phyloP scores from a whole-genome alignment of 2,329 filamentous ascomycete species.

The Cytospora schulzeri region DNA sequence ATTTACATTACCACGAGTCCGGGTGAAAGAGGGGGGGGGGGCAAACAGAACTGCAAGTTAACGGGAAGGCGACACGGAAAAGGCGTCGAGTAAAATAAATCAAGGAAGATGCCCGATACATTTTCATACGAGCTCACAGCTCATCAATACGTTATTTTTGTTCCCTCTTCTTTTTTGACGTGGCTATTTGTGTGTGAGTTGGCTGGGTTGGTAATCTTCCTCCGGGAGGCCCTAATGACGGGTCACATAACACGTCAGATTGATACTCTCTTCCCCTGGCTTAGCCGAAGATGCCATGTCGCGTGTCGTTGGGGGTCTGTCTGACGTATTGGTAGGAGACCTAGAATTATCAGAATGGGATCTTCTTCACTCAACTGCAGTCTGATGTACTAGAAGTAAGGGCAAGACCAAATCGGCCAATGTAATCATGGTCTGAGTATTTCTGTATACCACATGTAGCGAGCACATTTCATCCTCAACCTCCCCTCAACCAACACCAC shows the following conservation, averaged over 20 bases:
- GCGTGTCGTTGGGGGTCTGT: not conserved
- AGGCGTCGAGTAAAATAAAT: conserved; percentile 18
- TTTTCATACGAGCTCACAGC: conserved; percentile 8
- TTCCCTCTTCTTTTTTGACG: not conserved
- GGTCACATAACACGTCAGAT: not conserved
- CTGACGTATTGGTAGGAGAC: not conserved
- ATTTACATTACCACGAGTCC: too few relatives aligned
- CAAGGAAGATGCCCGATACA: conserved; percentile 3
- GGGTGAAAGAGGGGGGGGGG: not conserved
- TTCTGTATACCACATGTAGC: conserved; percentile 9
- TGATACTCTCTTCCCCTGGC: not conserved
- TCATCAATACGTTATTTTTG: not conserved
- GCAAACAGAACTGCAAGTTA: not conserved
- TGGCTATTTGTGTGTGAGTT: conserved; percentile 1
- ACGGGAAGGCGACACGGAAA: conserved; percentile 9
- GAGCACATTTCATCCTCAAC: not conserved
- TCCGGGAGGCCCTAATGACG: not conserved
- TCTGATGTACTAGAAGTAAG: not conserved
- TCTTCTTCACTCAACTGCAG: not conserved
- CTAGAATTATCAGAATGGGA: not conserved
- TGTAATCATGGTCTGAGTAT: not conserved
- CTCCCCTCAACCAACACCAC: conserved; percentile 1
- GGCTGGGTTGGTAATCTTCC: not conserved
- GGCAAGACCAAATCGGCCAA: not conserved
- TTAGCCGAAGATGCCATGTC: not conserved